phyloP scores from a whole-genome alignment of 768 basidiomycete genomes.

The Trametes punicea region DNA sequence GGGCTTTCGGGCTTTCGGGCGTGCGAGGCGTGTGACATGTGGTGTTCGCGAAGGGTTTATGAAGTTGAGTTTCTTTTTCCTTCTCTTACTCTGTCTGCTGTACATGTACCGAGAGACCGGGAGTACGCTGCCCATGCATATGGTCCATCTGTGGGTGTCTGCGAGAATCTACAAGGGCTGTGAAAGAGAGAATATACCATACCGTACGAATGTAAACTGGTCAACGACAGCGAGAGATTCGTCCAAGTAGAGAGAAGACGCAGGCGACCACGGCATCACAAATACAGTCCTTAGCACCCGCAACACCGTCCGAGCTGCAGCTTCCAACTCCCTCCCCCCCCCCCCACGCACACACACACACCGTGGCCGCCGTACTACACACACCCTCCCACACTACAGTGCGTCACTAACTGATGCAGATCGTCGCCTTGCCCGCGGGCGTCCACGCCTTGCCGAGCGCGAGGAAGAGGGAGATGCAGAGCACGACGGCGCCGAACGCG shows the following conservation, averaged over 20 bases:
- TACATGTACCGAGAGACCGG: not conserved
- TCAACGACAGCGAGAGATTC: not conserved
- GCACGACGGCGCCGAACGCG: constrained; percentile 70
- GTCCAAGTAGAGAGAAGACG: not conserved
- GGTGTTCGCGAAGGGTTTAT: too few species aligned
- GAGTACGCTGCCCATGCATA: not conserved
- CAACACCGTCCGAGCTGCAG: too few species aligned
- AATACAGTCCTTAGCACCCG: too few species aligned
- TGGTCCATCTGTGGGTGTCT: not conserved
- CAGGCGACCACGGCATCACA: too few species aligned
- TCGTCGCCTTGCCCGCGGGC: constrained; percentile 63
- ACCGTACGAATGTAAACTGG: not conserved
- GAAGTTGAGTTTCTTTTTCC: too few species aligned
- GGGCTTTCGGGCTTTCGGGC: too few species aligned
- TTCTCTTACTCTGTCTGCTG: too few species aligned
- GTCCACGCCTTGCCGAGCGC: constrained; percentile 80
- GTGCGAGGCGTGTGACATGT: too few species aligned
- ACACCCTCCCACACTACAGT: not conserved
- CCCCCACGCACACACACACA: not conserved
- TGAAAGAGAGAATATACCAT: not conserved
- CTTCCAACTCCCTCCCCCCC: too few species aligned
- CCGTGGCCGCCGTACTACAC: not conserved
- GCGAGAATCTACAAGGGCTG: not conserved
- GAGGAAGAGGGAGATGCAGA: constrained; percentile 73
- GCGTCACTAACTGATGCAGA: constrained; percentile 50